Evolutionary conservation across 1,284 basidiomycete species (phyloP).

Genomic region (Trichosporon coremiiforme): DNA sequence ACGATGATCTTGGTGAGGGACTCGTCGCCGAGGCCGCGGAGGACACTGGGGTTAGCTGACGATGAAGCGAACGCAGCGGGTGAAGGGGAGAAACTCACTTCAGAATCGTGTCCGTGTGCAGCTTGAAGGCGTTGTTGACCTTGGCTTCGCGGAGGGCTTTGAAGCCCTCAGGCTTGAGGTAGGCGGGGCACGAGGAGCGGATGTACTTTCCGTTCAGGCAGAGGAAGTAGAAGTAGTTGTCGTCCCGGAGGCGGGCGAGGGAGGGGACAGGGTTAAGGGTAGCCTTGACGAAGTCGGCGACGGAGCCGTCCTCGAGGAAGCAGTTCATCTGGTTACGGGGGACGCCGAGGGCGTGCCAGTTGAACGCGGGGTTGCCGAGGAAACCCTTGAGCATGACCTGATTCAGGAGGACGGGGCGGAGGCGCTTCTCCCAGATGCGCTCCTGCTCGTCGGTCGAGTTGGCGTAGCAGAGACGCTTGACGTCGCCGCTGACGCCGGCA

Average conservation of each 20-base stretch:
- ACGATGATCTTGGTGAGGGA: conserved; percentile 69
- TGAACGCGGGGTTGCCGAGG: conserved; percentile 68
- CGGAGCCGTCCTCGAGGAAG: conserved; percentile 66
- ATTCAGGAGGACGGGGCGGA: conserved; percentile 70
- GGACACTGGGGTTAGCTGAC: conserved; percentile 58
- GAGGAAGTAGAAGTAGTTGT: conserved; percentile 71
- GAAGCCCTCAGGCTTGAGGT: conserved; percentile 70
- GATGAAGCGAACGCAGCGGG: neutral
- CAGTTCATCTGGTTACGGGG: conserved; percentile 73
- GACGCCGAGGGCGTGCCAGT: conserved; percentile 81
- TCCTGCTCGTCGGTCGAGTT: conserved; percentile 66
- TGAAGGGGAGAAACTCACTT: conserved; percentile 60
- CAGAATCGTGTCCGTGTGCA: conserved; percentile 77
- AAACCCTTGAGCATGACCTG: conserved; percentile 65
- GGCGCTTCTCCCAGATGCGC: conserved; percentile 65
- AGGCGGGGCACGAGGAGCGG: conserved; percentile 69
- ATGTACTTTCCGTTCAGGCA: conserved; percentile 70
- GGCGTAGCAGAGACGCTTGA: conserved; percentile 64
- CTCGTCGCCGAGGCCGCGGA: conserved; percentile 62
- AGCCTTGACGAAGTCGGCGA: conserved; percentile 65
- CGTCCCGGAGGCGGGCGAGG: conserved; percentile 62
- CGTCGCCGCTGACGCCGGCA: conserved; percentile 65
- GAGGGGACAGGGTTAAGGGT: conserved; percentile 68
- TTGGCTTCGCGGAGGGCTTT: conserved; percentile 62
- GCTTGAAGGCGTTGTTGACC: conserved; percentile 66